Evolutionary conservation across 1,284 basidiomycete species (phyloP).

Genomic region (Trametes sp.): DNA sequence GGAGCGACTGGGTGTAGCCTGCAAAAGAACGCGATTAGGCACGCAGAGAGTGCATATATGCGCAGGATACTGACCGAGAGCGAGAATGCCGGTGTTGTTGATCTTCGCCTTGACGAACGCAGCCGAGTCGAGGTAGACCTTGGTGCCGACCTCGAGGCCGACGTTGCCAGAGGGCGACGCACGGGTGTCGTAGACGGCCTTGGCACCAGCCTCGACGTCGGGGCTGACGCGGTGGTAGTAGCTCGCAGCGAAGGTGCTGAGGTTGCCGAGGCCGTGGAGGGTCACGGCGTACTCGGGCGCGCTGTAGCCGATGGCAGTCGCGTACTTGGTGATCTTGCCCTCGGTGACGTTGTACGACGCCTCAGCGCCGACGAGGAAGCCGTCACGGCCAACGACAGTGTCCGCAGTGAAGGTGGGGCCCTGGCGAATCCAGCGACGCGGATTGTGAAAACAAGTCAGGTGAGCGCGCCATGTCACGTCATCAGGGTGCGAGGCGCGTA

Average conservation of each 20-base stretch:
- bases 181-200: slow-evolving; percentile 97
- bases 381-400: slow-evolving; percentile 94
- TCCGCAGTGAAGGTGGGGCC: slow-evolving; percentile 98
- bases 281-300: slow-evolving; percentile 98
- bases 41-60: slow-evolving; percentile 15
- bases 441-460: slow-evolving; percentile 22
- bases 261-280: slow-evolving; percentile 94
- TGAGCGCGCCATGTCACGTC: slow-evolving; percentile 35
- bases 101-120: slow-evolving; percentile 99
- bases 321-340: slow-evolving; percentile 92
- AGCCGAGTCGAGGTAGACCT: slow-evolving; percentile 92
- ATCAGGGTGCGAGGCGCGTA: slow-evolving; percentile 43
- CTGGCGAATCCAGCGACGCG: slow-evolving; percentile 47
- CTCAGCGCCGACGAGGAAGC: slow-evolving; percentile 97
- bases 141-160: slow-evolving; percentile 95
- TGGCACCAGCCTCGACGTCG: slow-evolving; percentile 98
- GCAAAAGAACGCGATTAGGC: not conserved
- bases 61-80: slow-evolving; percentile 62
- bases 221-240: slow-evolving; percentile 98
- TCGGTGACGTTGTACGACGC: slow-evolving; percentile 96
- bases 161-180: slow-evolving; percentile 83
- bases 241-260: slow-evolving; percentile 93
- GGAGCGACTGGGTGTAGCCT: slow-evolving; percentile 92
- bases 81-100: slow-evolving; percentile 94
- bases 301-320: slow-evolving; percentile 92